Percentiles rank a stretch among this genome's conserved stretches.
Conservation (phyloP, 768 basidiomycete genomes). For the Kwoniella bestiolae region DNA sequence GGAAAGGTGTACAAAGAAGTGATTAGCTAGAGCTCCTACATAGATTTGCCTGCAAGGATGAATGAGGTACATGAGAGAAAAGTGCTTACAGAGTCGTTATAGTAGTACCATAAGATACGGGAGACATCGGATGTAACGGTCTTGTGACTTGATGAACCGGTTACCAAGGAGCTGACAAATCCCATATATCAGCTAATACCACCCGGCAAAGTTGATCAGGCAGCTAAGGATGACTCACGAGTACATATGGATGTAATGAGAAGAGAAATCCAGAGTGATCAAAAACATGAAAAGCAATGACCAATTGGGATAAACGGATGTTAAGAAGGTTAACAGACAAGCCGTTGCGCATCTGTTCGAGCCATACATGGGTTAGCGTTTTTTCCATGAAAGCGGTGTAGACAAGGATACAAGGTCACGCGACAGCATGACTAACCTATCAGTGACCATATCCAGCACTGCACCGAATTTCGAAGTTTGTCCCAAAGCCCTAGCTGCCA, state of each 20-base stretch:
- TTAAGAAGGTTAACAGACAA: slow-evolving; percentile 89
- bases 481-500: slow-evolving; percentile 81
- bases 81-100: slow-evolving; percentile 79
- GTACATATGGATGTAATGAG: slow-evolving; percentile 99
- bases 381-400: too few species aligned
- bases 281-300: slow-evolving; percentile 90
- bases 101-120: slow-evolving; percentile 87
- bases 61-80: neutral
- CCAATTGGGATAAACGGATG: slow-evolving; percentile 82
- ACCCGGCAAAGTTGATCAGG: neutral
- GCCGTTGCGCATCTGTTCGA: slow-evolving; percentile 85
- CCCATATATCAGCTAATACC: neutral
- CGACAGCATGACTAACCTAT: slow-evolving; percentile 67
- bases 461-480: slow-evolving; percentile 97
- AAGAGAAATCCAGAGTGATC: slow-evolving; percentile 95
- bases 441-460: slow-evolving; percentile 98
- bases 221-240: slow-evolving; percentile 65
- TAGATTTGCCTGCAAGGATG: neutral
- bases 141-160: slow-evolving; percentile 92
- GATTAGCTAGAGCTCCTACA: neutral
- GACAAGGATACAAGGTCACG: neutral
- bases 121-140: slow-evolving; percentile 89
- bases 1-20: slow-evolving; percentile 3
- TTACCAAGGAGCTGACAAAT: slow-evolving; percentile 64
- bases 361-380: too few species aligned